Base-by-base conservation (phyloP, 495 filamentous ascomycete genomes). In the Xylaria grammica region DNA sequence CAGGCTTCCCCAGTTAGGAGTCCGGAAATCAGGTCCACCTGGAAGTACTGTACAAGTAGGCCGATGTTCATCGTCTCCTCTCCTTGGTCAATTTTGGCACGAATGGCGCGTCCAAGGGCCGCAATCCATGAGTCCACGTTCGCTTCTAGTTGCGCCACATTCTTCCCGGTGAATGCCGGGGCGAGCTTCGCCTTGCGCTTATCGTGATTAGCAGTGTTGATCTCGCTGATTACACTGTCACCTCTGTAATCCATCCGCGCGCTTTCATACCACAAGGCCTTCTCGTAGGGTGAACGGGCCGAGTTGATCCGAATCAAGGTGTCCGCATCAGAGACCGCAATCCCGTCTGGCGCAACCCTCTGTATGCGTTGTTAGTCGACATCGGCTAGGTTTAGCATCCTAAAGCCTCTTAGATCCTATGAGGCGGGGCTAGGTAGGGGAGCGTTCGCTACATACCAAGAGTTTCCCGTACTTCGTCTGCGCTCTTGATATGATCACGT, bases 11-110 rank as follows among this genome's bases (percentile, higher is more conserved):
- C 57, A 13, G 50, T 50, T 17, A 7, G 2, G 11, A 51, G 29
- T 24, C 50, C 57, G 1, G 46, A 17, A 10, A 60, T 40, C 13
- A 60, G 20, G 26, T 60, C 57, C 1, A 60, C 44, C 27, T 60
- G 57, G 5, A 60, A 50, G 19, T 60, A 40, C 30, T 60, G 44
- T 50, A 60, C 38, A 6, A 60, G 2, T 40, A 24, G 27, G 8
- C 57, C 46, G 24, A 60, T 49, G 4, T 60, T 45, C 30, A 60
- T 40, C 3, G 32, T 40, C 57, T 51, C 57, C 15, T 50, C 19
- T 5, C 57, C 57, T 29, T 50, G 38, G 0, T 27, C 45, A 8
- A 60, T 49, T n/a, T 45, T 49, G 26, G 10, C 11, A 27, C 30
- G 57, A 51, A 60, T 34, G 11, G 19, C 26, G 20, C 8, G 19